Base-by-base conservation (phyloP, 1,139 yeast species). In the Yamadazyma siamensis region DNA sequence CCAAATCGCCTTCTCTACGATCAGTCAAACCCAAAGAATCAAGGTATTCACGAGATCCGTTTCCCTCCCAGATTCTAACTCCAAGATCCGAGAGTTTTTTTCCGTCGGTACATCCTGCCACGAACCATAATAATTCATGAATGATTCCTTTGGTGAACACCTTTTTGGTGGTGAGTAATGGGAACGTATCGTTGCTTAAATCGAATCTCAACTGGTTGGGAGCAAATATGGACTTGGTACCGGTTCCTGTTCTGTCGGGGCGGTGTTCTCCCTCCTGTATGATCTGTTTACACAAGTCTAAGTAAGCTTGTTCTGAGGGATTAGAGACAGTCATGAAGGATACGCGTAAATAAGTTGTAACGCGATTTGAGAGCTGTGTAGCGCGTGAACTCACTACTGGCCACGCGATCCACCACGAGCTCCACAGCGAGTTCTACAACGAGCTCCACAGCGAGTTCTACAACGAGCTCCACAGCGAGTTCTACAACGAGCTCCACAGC, bases 1-100 rank as follows among this genome's bases (percentile, higher is more conserved):
- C 99, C 46, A 91, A 62, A 59, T 91, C 99, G 34, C 97, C 97
- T 48, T 79, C 96, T 40, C 91, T 71, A 50, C 96, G 78, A 36
- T 85, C 70, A 0, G 71, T 69, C 28, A 91, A 71, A 0, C 98
- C 98, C 24, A 88, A 62, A 8, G 77, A 72, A 53, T 91, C 97
- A 35, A 91, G 65, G 55, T 77, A 91, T 57, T 87, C 95, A 41
- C 96, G 71, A 17, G 95, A 84, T n/a, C 98, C 98, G 52, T 91
- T 94, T 13, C 98, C 98, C 56, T 94, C 97, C 99, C 99, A 91
- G 34, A 91, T 91, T 52, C 79, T 88, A 13, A 91, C 94, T 18
- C 95, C 96, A 44, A 83, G 74, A 4, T 81, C 94, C 13, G 82
- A 65, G 27, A 91, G 65, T 43, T 75, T 68, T 45, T 80, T 82